Evolutionary conservation across 805 yeast species (phyloP).

Genomic region (Helenozyma baotianmanensis): DNA sequence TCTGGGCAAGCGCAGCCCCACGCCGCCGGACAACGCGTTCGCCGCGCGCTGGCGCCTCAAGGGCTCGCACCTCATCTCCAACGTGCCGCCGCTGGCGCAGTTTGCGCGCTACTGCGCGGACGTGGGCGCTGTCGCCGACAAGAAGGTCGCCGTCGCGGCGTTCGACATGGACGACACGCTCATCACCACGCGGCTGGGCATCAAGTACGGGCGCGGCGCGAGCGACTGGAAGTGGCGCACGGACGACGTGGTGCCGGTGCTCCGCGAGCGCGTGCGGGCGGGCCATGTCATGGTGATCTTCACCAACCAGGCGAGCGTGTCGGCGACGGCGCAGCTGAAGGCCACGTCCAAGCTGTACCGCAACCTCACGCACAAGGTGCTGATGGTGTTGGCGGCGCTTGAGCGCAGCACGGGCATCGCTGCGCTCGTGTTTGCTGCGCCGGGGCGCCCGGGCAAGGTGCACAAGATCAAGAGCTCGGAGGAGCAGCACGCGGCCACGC

Average conservation of each 20-base stretch:
- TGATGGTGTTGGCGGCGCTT: slow-evolving; percentile 29
- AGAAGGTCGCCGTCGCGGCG: slow-evolving; percentile 47
- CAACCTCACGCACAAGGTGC: slow-evolving; percentile 41
- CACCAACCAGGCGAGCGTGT: slow-evolving; percentile 79
- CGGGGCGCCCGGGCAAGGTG: slow-evolving; percentile 44
- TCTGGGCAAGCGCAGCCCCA: too few relatives aligned
- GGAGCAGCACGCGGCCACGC: slow-evolving; percentile 33
- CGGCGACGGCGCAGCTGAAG: slow-evolving; percentile 25
- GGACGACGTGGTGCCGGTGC: slow-evolving; percentile 13
- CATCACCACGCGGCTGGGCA: slow-evolving; percentile 59
- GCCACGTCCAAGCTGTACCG: slow-evolving; percentile 27
- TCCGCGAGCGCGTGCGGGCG: slow-evolving; percentile 19
- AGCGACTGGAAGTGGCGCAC: slow-evolving; percentile 68
- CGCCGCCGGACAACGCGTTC: too few relatives aligned
- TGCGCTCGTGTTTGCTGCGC: slow-evolving; percentile 56
- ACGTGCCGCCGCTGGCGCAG: slow-evolving; percentile 26
- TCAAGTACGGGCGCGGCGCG: slow-evolving; percentile 51
- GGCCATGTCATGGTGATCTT: slow-evolving; percentile 57
- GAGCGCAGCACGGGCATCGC: slow-evolving; percentile 18
- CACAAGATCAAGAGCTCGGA: slow-evolving; percentile 20
- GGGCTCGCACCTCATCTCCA: slow-evolving; percentile 43
- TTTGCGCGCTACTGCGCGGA: slow-evolving; percentile 1
- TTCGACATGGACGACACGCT: slow-evolving; percentile 88
- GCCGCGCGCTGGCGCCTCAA: slow-evolving; percentile 26
- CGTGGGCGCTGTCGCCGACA: background rate